phyloP scores from a whole-genome alignment of 169 alveolate genomes.

The Neospora caninum region DNA sequence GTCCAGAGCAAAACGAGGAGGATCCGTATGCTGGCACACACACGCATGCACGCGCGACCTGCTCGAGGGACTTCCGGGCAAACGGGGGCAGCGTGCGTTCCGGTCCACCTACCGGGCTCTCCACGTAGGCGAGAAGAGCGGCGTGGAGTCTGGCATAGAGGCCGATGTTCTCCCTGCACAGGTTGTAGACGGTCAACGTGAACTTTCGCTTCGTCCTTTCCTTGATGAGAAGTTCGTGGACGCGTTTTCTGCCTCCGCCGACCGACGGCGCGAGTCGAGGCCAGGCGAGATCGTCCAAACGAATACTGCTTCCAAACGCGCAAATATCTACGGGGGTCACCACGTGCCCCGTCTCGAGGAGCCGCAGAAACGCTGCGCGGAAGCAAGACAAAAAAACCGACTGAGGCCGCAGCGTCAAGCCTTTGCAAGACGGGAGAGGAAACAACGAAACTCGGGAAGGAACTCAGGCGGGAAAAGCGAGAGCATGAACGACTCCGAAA shows the following conservation, averaged over 20 bases:
- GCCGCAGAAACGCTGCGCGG: slow-evolving; percentile 45
- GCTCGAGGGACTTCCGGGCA: no score
- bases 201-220: slow-evolving; percentile 61
- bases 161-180: slow-evolving; percentile 54
- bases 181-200: slow-evolving; percentile 52
- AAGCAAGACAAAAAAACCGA: neutral
- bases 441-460: neutral
- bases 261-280: slow-evolving; percentile 11
- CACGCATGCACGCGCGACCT: no score
- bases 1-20: no score
- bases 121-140: slow-evolving; percentile 40
- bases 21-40: no score
- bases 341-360: slow-evolving; percentile 36
- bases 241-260: slow-evolving; percentile 37
- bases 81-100: neutral
- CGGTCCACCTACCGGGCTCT: slow-evolving; percentile 11
- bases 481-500: no score
- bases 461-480: no score
- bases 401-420: neutral
- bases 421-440: neutral
- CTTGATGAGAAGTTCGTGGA: slow-evolving; percentile 59
- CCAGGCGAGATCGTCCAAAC: slow-evolving; percentile 47
- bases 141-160: slow-evolving; percentile 57
- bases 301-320: slow-evolving; percentile 41
- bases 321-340: slow-evolving; percentile 47